Conservation (phyloP, 1,139 yeast genomes). For the Pichia norvegensis region DNA sequence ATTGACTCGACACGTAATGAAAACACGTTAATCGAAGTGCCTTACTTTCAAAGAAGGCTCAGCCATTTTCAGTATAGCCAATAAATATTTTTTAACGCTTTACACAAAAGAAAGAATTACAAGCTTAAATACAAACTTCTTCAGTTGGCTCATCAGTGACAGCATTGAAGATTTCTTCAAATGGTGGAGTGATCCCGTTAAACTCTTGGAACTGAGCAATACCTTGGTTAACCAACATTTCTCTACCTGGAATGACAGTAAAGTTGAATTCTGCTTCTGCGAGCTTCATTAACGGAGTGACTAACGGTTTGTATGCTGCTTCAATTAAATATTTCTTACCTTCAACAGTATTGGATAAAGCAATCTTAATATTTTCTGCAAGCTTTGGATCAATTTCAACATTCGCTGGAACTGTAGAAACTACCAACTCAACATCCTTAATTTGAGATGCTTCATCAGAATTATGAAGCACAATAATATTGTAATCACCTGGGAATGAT, state of each 20-base stretch:
- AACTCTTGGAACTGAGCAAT: constrained; percentile 75
- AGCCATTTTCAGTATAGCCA: no score
- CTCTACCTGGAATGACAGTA: constrained; percentile 78
- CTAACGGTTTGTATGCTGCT: constrained; percentile 86
- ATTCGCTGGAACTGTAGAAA: constrained; percentile 88
- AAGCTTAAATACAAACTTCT: background rate
- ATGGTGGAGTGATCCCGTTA: constrained; percentile 65
- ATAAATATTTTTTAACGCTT: background rate
- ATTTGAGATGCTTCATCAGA: constrained; percentile 37
- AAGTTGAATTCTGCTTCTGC: constrained; percentile 56
- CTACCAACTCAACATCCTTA: constrained; percentile 50
- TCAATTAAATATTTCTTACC: constrained; percentile 60
- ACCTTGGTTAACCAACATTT: constrained; percentile 91
- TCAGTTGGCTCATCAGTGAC: constrained; percentile 31
- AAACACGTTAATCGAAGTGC: no score
- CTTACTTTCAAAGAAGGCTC: no score
- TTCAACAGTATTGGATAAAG: constrained; percentile 37
- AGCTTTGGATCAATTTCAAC: constrained; percentile 55
- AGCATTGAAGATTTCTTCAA: constrained; percentile 50
- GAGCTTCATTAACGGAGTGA: constrained; percentile 76
- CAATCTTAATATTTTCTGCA: constrained; percentile 35
- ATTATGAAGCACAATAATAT: constrained; percentile 52
- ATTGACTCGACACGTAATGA: no score
- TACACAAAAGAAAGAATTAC: background rate
- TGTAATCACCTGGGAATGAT: constrained; percentile 51